A percentile compares a stretch with the other conserved stretches of the same genome.
Evolutionary conservation across 441 rosid species (phyloP).

Genomic region (Pelargonium australe): DNA sequence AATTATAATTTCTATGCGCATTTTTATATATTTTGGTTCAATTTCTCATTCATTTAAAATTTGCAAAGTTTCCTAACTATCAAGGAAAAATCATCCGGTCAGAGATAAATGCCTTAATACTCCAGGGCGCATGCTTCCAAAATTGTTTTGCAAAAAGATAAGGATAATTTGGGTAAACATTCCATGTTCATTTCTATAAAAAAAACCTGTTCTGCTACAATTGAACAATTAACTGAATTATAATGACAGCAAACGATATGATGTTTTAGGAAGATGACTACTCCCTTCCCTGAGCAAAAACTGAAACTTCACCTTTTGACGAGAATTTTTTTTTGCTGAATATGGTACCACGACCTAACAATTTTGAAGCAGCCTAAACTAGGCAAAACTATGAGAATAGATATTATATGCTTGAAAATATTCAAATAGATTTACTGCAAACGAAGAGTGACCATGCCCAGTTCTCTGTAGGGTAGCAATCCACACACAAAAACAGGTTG

Average conservation of each 20-base stretch:
- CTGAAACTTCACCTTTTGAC: background rate
- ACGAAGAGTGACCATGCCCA: too few relatives aligned
- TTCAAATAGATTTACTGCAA: background rate
- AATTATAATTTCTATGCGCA: background rate
- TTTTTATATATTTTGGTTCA: background rate
- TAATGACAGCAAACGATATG: background rate
- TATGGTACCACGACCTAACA: too few relatives aligned
- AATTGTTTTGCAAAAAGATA: background rate
- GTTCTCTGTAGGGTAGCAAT: constrained; percentile 9
- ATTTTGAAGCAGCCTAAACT: too few relatives aligned
- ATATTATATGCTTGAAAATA: background rate
- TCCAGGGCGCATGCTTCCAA: background rate
- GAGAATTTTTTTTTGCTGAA: background rate
- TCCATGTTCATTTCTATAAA: background rate
- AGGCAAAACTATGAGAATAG: background rate
- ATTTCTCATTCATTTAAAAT: background rate
- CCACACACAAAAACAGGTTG: background rate
- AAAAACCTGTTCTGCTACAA: background rate
- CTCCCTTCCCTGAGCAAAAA: background rate
- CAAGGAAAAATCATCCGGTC: background rate
- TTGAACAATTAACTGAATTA: background rate
- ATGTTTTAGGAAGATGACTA: background rate
- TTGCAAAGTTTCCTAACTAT: background rate
- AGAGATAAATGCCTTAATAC: background rate
- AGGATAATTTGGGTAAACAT: background rate